Conservation (phyloP, 306 rosid genomes). For the Sechiopsis laciniata region DNA sequence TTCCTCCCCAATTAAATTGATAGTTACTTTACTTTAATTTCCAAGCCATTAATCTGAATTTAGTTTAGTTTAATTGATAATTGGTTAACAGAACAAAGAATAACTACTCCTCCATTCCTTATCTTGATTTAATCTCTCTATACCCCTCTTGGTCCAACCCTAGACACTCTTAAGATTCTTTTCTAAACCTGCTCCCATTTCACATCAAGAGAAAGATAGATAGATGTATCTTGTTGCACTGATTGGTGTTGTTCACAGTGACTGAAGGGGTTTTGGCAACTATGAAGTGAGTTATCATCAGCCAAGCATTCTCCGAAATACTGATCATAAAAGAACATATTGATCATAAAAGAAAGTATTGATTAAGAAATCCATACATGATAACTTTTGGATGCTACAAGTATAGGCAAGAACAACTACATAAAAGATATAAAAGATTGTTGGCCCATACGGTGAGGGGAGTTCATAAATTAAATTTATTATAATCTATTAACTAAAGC, state of each 20-base stretch:
- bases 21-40: neutral
- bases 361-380: neutral
- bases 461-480: neutral
- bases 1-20: neutral
- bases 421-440: neutral
- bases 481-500: neutral
- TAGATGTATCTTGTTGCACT: neutral
- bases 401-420: neutral
- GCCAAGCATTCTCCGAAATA: neutral
- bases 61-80: neutral
- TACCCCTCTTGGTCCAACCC: neutral
- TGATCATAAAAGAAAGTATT: neutral
- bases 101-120: neutral
- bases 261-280: neutral
- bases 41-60: neutral
- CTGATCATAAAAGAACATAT: neutral
- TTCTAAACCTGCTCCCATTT: neutral
- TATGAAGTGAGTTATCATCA: neutral
- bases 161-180: neutral
- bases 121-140: neutral
- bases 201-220: neutral
- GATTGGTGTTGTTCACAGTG: neutral
- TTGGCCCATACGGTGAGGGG: neutral
- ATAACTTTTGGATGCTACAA: neutral
- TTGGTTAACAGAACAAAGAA: neutral